Evolutionary conservation across 2,329 filamentous ascomycete species (phyloP), one percentile per base, ranked within the genome.

Genomic region (Cordyceps tenuipes): DNA sequence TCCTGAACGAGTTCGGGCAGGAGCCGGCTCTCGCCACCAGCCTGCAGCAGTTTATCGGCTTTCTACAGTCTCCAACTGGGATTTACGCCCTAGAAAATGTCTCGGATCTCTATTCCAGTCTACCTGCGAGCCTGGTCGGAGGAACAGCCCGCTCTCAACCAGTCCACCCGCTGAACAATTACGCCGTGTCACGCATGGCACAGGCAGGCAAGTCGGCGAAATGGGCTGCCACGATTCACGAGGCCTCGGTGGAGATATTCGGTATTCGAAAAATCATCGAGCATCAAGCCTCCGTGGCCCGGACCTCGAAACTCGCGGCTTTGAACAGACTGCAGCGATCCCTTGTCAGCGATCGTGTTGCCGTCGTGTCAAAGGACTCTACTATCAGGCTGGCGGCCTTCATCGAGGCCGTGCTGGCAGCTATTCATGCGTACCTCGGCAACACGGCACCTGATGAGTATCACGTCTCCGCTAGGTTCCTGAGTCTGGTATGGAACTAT

Each of bases 311-410:
- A 55, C 71, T 85, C 5, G 81, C 80, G 7, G 75, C 76, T 1
- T 71, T 87, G 63, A 86, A 80, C 62, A 78, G 85, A 8, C 73
- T 88, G 8, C 83, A 88, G 68, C 76, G 85, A 61, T 86, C 85
- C 1, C 74, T 79, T 43, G 74, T 85, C 5, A 78, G 78, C 23
- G 76, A 77, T 52, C 77, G 79, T 17, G 79, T 85, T 19, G 77
- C 82, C 13, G 77, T 78, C 8, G 79, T 85, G 5, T 77, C 80
- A 0, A 85, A 82, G 63, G 85, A 88, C 64, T 82, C 84, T 0
- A 88, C 85, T 2, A 77, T 79, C 5, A 76, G 76, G 58, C 74
- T 83, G 7, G 76, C 76, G 1, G 70, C 70, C 2, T 87, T 87
- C 63, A 69, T 87, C 5, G 66, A 68, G 2, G 74, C 72, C 1